A percentile compares a stretch with the other conserved stretches of the same genome.
phyloP scores from a whole-genome alignment of 148 eudicot genomes.

The Camellia granthamiana region DNA sequence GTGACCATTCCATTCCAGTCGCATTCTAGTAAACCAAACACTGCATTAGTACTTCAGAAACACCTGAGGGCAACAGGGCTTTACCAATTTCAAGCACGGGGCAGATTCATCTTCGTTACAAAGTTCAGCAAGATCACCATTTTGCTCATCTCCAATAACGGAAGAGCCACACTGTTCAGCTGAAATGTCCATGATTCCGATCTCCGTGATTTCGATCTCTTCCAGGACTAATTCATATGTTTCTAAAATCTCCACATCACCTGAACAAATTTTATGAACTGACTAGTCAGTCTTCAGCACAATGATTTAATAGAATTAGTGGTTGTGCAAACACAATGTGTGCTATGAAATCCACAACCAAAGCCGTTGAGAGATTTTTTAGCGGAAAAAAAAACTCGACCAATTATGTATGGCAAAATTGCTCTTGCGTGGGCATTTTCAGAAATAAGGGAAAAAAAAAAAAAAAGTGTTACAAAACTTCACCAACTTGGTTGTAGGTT shows the following conservation, averaged over 20 bases:
- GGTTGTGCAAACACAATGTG: too few species aligned
- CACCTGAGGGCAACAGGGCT: background rate
- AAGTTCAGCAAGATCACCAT: slow-evolving; percentile 25
- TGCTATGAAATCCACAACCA: too few species aligned
- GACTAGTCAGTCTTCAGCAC: background rate
- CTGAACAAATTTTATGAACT: slow-evolving; percentile 24
- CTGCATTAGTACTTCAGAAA: background rate
- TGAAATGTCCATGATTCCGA: slow-evolving; percentile 21
- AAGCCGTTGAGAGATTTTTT: too few species aligned
- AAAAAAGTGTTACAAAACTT: too few species aligned
- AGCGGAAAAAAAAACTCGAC: too few species aligned
- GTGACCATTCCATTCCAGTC: too few species aligned
- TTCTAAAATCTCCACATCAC: slow-evolving; percentile 31
- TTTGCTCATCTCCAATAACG: slow-evolving; percentile 17
- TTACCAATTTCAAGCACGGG: slow-evolving; percentile 39
- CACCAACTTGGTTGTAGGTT: too few species aligned
- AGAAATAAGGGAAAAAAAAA: too few species aligned
- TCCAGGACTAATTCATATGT: slow-evolving; percentile 26
- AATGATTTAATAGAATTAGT: background rate
- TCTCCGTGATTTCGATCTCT: slow-evolving; percentile 24
- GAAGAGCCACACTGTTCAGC: slow-evolving; percentile 26
- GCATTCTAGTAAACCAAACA: too few species aligned
- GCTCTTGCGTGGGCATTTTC: too few species aligned
- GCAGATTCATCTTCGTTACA: slow-evolving; percentile 25
- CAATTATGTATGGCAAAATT: too few species aligned